Evolutionary conservation across 2,329 filamentous ascomycete species (phyloP), one percentile per base, ranked within the genome.

Genomic region (Aspergillus felis): DNA sequence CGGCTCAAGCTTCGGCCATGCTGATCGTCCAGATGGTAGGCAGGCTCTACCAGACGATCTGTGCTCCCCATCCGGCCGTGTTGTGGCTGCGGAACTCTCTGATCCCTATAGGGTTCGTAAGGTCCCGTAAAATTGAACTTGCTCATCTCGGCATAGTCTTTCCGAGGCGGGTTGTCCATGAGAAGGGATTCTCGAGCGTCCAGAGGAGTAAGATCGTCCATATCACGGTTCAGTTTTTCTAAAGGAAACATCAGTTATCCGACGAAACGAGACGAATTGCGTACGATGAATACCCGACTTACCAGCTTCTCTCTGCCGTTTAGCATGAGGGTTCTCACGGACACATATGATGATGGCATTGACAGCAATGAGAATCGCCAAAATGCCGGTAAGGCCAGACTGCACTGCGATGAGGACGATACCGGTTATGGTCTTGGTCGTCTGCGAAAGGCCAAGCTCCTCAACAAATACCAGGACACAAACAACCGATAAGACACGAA

Each of bases 391-490:
- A 64, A 99, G 78, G 0, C 87, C 84, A 0, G 90, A 90, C 76
- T 99, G 94, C 4, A 97, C 83, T n/a, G 87, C 91, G 64, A 97
- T 94, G 58, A 99, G 82, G 17, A 92, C 90, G n/a, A 97, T 85
- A 55, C 94, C 94, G 17, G 91, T 93, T 51, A 97, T 85, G 0
- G 94, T 97, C 79, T 97, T 91, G 9, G 93, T 97, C 9, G 92
- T 96, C 74, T 97, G 88, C 5, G 87, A 83, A 65, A 99, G 88
- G 57, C 90, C 90, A 54, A 99, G 86, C 76, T 97, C 88, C 71
- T 97, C 89, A 28, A 97, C 93, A 67, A 97, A 99, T 53, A 97
- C 82, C 63, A 99, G 78, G 66, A 97, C 91, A 77, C 92, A 96
- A 55, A 85, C 82, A 6, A 97, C 89, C 0, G 93, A 97, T 52